Conservation (phyloP, 1,284 basidiomycete species). For the Ustilago xerochloae region DNA sequence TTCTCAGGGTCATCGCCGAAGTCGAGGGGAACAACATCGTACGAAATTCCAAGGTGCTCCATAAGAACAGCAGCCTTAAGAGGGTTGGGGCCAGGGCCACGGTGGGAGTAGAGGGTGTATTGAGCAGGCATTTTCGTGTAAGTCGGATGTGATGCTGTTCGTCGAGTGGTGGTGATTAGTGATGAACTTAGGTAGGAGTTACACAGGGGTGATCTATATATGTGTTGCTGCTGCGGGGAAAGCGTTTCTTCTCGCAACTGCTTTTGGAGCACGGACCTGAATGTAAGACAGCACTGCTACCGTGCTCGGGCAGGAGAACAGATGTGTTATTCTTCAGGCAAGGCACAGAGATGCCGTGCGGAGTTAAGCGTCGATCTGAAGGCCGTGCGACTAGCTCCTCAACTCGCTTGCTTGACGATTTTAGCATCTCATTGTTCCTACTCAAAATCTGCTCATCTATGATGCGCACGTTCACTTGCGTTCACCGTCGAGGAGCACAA, state of each 20-base stretch:
- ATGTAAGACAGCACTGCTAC: not conserved
- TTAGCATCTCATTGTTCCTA: too few relatives aligned
- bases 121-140: slow-evolving; percentile 33
- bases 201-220: not conserved
- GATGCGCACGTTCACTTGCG: too few relatives aligned
- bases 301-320: not conserved
- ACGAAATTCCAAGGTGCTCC: slow-evolving; percentile 58
- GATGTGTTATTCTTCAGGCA: not conserved
- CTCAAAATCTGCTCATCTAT: too few relatives aligned
- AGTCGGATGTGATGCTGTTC: not conserved
- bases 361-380: slow-evolving; percentile 1
- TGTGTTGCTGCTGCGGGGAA: not conserved
- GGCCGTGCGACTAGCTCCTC: too few relatives aligned
- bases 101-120: slow-evolving; percentile 61
- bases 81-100: slow-evolving; percentile 59
- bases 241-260: not conserved
- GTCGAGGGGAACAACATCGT: slow-evolving; percentile 53
- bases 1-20: slow-evolving; percentile 57
- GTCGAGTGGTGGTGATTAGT: not conserved
- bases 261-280: not conserved
- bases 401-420: too few relatives aligned
- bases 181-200: not conserved
- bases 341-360: not conserved
- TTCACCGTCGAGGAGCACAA: too few relatives aligned
- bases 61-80: slow-evolving; percentile 58